Evolutionary conservation across 2,329 filamentous ascomycete species (phyloP), one percentile per base, ranked within the genome.

Genomic region (Colletotrichum sp.): DNA sequence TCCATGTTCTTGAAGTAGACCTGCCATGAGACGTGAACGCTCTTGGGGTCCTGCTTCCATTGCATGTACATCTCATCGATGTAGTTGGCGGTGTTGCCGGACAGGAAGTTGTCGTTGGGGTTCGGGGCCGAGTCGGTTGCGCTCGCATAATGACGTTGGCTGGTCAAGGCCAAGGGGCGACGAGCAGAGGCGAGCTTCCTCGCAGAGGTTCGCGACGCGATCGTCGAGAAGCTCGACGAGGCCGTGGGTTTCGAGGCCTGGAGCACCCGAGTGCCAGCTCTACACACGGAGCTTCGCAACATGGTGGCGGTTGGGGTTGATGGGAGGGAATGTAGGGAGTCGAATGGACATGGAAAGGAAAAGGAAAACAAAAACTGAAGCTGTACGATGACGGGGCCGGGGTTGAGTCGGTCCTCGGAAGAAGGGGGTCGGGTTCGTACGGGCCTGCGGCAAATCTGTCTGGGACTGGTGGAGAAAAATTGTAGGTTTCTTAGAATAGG

Each of bases 1-100:
- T 99, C 97, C 95, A 99, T 98, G 89, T 99, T 99, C 89, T 94
- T 95, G 92, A 99, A 99, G 91, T 99, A 99, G 84, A 98, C 94
- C 89, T 98, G 96, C 97, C 97, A 99, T 85, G 97, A 99, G 82
- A 98, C 91, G 87, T 99, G 97, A 76, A 99, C 97, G 84, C 95
- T 98, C 82, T 93, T 91, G 69, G 97, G 96, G 82, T 99, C 96
- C 79, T 95, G 90, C 88, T 96, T 98, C 97, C 97, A 99, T 85
- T 96, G 93, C 89, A 98, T 90, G 88, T 99, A 99, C 97, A 99
- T 99, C 90, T 98, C 97, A 86, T 99, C 97, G 85, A 99, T 95
- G 89, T 99, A 99, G 89, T 98, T 98, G 87, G 97, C 97, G 77
- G 96, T 97, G 89, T 95, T 99, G 80, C 97, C 97, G 78, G 96